Conservation (phyloP, 2,329 filamentous ascomycete genomes). For the Aspergillus candidus region DNA sequence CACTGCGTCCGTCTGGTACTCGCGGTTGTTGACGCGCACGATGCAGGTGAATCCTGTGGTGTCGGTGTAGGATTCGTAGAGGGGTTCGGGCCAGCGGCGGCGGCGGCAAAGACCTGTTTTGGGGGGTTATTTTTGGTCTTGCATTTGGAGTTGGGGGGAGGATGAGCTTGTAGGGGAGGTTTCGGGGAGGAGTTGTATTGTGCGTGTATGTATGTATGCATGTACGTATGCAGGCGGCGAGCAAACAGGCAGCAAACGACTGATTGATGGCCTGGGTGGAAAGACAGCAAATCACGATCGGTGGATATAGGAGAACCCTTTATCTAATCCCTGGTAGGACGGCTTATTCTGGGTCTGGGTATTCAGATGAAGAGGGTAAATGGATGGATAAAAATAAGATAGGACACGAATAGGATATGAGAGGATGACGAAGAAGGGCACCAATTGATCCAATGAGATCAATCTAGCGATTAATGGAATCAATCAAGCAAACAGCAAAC, state of each 20-base stretch:
- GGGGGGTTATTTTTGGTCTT: constrained; percentile 23
- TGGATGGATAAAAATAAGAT: background rate
- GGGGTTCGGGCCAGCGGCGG: constrained; percentile 86
- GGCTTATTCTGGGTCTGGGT: background rate
- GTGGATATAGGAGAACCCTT: constrained; percentile 3
- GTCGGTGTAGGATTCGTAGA: constrained; percentile 75
- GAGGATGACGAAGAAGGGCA: background rate
- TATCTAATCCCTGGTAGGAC: background rate
- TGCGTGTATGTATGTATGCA: no score
- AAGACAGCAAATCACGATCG: constrained; percentile 6
- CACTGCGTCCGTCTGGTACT: constrained; percentile 85
- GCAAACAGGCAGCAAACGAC: no score
- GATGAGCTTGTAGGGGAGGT: background rate
- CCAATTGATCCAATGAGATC: background rate
- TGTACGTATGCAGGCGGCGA: no score
- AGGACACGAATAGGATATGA: background rate
- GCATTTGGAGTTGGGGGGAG: constrained; percentile 4
- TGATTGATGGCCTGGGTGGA: background rate
- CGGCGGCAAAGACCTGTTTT: constrained; percentile 81
- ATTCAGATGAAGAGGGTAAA: background rate
- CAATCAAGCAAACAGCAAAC: constrained; percentile 12
- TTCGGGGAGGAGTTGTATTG: no score
- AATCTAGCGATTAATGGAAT: constrained; percentile 1
- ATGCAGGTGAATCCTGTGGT: constrained; percentile 76
- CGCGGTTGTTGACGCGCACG: constrained; percentile 90